Evolutionary conservation across 352 stramenopile species (phyloP).

Genomic region (Pythium rhizo-oryzae): DNA sequence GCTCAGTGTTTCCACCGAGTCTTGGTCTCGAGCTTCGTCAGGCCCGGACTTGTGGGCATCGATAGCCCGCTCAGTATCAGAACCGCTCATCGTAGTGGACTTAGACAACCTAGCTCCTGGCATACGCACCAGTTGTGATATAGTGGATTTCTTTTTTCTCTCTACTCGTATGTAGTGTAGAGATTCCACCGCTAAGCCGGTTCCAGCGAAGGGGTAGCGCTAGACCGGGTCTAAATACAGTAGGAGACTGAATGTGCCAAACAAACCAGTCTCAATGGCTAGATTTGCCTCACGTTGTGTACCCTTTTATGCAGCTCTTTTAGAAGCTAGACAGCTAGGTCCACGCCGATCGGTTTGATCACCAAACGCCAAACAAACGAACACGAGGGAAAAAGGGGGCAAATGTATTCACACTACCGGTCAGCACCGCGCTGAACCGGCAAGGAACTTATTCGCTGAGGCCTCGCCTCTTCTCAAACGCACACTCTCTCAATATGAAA

Average conservation of each 20-base stretch:
- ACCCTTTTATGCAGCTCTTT: constrained; percentile 1
- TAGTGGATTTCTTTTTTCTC: not conserved
- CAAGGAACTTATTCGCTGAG: too few species aligned
- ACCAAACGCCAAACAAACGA: not conserved
- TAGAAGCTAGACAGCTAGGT: not conserved
- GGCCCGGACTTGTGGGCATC: not conserved
- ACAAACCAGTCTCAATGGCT: constrained; percentile 1
- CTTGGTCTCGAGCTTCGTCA: not conserved
- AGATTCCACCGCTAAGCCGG: too few species aligned
- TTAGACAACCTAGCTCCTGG: not conserved
- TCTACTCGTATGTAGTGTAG: too few species aligned
- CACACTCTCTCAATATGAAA: not conserved
- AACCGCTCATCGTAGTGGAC: constrained; percentile 1
- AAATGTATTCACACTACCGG: not conserved
- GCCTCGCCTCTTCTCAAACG: too few species aligned
- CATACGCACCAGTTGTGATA: constrained; percentile 2
- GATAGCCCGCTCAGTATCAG: not conserved
- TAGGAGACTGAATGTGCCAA: too few species aligned
- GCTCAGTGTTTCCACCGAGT: too few species aligned
- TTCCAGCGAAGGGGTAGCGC: too few species aligned
- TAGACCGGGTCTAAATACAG: too few species aligned
- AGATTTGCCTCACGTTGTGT: not conserved
- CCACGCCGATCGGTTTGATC: not conserved
- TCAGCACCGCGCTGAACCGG: not conserved
- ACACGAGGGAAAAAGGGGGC: not conserved